Evolutionary conservation across 108 stramenopile species (phyloP), one percentile per base, ranked within the genome.

Genomic region (Epithemia pelagica): DNA sequence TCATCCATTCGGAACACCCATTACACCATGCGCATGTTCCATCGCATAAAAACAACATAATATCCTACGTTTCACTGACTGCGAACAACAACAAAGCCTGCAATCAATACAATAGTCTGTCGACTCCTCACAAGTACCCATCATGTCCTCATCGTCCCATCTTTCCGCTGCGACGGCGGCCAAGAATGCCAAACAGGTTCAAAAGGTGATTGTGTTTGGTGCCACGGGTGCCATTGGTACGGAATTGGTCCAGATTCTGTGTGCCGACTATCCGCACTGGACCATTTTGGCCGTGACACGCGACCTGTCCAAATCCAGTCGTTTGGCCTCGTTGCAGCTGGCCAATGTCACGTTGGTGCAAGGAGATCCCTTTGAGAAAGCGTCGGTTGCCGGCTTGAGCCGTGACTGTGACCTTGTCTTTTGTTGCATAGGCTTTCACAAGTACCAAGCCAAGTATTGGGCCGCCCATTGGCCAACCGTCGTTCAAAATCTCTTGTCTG

Each of bases 391-490:
- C 28, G 23, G 28, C 19, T 25, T 69, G 33, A 60, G 30, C 30
- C 37, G 30, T 1, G 68, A 64, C 51, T 7, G 32, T 25, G 74
- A 75, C 32, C 37, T 69, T 23, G 31, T 75, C n/a, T 75, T 56
- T 31, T 69, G 59, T 8, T 65, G 64, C 58, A 54, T 75, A 53
- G 75, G 75, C 28, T 76, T 76, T 56, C 30, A 37, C n/a, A 54
- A 57, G 22, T 76, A 76, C 54, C 61, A 76, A 30, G 52, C 54
- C 33, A 76, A 76, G 37, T 67, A 51, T 54, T 76, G 75, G 75
- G 59, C 66, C 3, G 30, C 62, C 54, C 28, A 65, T 59, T 76
- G 75, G 75, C 75, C 75, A 0, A 27, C 62, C 30, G 62, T 76
- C 28, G 66, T 68, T 55, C 66, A 76, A 54, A 76, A 76, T 65